Evolutionary conservation across 1,284 basidiomycete species (phyloP), one percentile per base, ranked within the genome.

Genomic region (Grifola frondosa): DNA sequence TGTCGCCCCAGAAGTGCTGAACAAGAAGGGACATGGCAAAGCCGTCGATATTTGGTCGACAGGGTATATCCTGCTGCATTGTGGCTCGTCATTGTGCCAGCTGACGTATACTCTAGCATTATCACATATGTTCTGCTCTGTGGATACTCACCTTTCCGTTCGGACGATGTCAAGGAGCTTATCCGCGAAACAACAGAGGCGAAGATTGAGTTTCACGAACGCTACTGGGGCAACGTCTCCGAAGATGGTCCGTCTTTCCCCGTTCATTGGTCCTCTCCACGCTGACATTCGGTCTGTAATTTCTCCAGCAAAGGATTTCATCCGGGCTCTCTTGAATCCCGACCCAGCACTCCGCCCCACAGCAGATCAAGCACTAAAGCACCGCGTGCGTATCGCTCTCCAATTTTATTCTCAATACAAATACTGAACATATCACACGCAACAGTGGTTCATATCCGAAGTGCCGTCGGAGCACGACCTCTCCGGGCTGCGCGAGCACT

Each of bases 31-130:
- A 0, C 94, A 99, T 60, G 87, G 93, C 25, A 92, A 92, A 63
- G 82, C 90, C 6, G 94, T 97, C 9, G 96, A 98, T 63, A 69
- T 96, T 30, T 98, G 96, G 96, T 86, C 87, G 37, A 85, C 86
- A 9, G 96, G 96, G 88, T 91, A 53, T 41, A 78, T 68, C 10
- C n/a, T 9, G 37, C 35, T 29, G 25, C 33, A 28, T 33, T 16
- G 32, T 38, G 48, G 40, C 37, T 30, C 15, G 13, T 17, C 15
- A 20, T 25, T 37, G 4, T 34, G 6, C 12, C n/a, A n/a, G n/a
- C n/a, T n/a, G n/a, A n/a, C n/a, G n/a, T n/a, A n/a, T n/a, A n/a
- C n/a, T n/a, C 30, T 39, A 93, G 92, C 0, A 82, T 98, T 50
- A 97, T 99, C 56, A 90, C 93, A 11, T 99, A 97, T 64, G 89